Conservation (phyloP, 768 basidiomycete species). For the Amyloporia xantha region DNA sequence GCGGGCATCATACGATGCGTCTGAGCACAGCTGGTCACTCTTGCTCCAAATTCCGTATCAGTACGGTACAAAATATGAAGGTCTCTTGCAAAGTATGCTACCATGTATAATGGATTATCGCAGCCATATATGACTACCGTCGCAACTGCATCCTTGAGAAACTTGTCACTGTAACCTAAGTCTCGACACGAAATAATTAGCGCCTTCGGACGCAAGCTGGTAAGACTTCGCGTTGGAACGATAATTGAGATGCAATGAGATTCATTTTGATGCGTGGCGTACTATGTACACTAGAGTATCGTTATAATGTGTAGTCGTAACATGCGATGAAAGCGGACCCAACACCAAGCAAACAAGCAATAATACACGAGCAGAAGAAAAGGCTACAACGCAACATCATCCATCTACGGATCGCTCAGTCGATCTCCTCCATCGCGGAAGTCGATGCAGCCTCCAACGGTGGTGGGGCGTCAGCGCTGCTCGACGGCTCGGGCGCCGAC, state of each 20-base stretch:
- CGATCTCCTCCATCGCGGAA: slow-evolving; percentile 97
- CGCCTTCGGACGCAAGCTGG: too few relatives aligned
- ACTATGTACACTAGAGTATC: slow-evolving; percentile 4
- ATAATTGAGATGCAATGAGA: background rate
- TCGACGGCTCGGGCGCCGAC: slow-evolving; percentile 38
- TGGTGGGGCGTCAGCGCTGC: slow-evolving; percentile 44
- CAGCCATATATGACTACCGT: too few relatives aligned
- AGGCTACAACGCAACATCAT: background rate
- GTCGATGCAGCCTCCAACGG: slow-evolving; percentile 55
- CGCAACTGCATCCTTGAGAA: too few relatives aligned
- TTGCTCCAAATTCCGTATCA: too few relatives aligned
- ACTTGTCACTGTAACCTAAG: too few relatives aligned
- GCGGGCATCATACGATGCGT: too few relatives aligned
- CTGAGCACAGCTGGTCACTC: too few relatives aligned
- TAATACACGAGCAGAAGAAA: background rate
- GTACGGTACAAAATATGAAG: too few relatives aligned
- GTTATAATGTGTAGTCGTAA: background rate
- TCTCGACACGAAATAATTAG: too few relatives aligned
- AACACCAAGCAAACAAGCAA: slow-evolving; percentile 1
- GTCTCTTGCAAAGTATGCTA: too few relatives aligned
- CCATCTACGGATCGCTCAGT: slow-evolving; percentile 36
- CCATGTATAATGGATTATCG: too few relatives aligned
- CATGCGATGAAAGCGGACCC: slow-evolving; percentile 1
- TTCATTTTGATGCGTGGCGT: background rate
- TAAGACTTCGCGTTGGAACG: too few relatives aligned